phyloP scores from a whole-genome alignment of 2,329 filamentous ascomycete species.

The Trichoderma sp. region DNA sequence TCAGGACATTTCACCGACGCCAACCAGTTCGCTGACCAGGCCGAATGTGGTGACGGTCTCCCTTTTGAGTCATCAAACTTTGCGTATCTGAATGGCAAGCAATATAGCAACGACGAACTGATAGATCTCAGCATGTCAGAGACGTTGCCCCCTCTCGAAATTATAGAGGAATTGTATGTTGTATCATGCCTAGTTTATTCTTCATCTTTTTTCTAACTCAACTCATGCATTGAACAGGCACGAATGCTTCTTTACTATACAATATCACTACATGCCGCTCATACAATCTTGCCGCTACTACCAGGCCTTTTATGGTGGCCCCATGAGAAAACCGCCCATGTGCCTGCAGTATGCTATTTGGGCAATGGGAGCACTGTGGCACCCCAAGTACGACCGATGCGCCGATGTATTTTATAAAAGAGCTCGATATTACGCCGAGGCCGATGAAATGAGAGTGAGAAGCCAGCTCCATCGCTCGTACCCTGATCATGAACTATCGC shows the following conservation, averaged over 20 bases:
- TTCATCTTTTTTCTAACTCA: background rate
- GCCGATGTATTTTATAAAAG: slow-evolving; percentile 81
- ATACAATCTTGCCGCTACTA: slow-evolving; percentile 78
- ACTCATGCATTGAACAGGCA: slow-evolving; percentile 53
- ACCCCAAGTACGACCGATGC: slow-evolving; percentile 71
- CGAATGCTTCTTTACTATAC: slow-evolving; percentile 73
- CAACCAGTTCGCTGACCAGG: slow-evolving; percentile 26
- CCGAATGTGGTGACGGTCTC: slow-evolving; percentile 12
- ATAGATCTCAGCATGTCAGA: slow-evolving; percentile 82
- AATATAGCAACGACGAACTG: slow-evolving; percentile 49
- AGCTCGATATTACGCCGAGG: slow-evolving; percentile 79
- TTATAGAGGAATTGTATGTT: slow-evolving; percentile 80
- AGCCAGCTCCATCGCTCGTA: background rate
- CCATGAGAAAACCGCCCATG: slow-evolving; percentile 78
- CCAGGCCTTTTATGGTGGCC: slow-evolving; percentile 70
- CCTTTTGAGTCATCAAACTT: slow-evolving; percentile 30
- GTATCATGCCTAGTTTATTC: background rate
- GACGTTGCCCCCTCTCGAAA: slow-evolving; percentile 73
- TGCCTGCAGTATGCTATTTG: slow-evolving; percentile 86
- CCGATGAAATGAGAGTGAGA: slow-evolving; percentile 76
- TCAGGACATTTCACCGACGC: slow-evolving; percentile 22
- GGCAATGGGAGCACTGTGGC: slow-evolving; percentile 72
- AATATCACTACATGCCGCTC: slow-evolving; percentile 74
- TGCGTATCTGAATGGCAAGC: slow-evolving; percentile 21
- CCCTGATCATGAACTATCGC: background rate